These are phyloP conservation scores for Rhododendron williamsianum DNA, from an alignment of 148 eudicot species.

Conservation along the genomic window DNA sequence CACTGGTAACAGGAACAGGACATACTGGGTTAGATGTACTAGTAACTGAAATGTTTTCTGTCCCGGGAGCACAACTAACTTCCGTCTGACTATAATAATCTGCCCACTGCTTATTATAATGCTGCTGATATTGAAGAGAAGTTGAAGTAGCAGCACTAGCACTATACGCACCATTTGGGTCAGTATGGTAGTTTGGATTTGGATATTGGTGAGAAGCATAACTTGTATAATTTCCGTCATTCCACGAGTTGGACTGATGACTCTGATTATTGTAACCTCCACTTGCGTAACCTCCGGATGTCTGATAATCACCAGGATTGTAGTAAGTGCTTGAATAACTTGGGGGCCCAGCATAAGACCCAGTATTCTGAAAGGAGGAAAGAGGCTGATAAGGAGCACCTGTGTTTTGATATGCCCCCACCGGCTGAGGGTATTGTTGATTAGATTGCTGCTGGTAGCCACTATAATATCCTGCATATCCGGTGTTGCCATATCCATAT, in stretches of 20 bases:
- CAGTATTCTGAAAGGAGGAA: constrained; percentile 99
- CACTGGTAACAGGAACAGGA: constrained; percentile 54
- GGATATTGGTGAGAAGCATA: constrained; percentile 64
- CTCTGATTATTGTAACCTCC: constrained; percentile 64
- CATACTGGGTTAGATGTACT: constrained; percentile 42
- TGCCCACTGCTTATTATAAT: constrained; percentile 89
- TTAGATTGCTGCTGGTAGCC: constrained; percentile 72
- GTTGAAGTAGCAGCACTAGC: constrained; percentile 49
- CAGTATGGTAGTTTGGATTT: constrained; percentile 59
- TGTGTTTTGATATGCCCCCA: constrained; percentile 94
- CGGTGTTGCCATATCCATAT: constrained; percentile 61
- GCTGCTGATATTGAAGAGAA: constrained; percentile 59
- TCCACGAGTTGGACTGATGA: constrained; percentile 70
- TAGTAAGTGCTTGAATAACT: constrained; percentile 99
- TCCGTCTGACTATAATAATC: constrained; percentile 91
- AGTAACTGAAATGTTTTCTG: constrained; percentile 63
- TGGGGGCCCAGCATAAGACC: constrained; percentile 96
- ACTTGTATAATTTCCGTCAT: constrained; percentile 61
- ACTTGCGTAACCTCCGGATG: constrained; percentile 82
- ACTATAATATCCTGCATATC: constrained; percentile 73
- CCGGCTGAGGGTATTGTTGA: constrained; percentile 67
- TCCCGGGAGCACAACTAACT: constrained; percentile 98
- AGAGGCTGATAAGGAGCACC: constrained; percentile 99
- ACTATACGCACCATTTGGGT: constrained; percentile 60
- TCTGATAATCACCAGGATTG: constrained; percentile 99